Evolutionary conservation across 2,329 filamentous ascomycete species (phyloP).

Genomic region (Ophiostoma ulmi): DNA sequence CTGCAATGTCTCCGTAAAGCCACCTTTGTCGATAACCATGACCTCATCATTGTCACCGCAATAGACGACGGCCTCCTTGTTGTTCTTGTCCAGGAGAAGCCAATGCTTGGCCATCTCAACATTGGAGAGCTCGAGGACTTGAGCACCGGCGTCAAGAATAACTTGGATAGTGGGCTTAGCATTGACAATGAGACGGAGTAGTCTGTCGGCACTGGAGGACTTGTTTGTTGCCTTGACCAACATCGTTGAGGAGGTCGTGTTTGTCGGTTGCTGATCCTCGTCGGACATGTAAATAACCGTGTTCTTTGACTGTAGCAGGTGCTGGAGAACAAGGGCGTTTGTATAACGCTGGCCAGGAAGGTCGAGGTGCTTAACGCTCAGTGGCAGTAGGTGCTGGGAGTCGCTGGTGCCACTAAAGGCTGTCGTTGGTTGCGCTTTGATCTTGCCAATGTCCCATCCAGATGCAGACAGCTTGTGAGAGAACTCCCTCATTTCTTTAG

Average conservation of each 20-base stretch:
- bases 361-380: constrained; percentile 53
- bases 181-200: constrained; percentile 43
- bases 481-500: constrained; percentile 59
- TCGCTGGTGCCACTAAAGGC: constrained; percentile 71
- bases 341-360: constrained; percentile 54
- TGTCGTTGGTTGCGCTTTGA: constrained; percentile 47
- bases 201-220: constrained; percentile 35
- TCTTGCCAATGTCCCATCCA: constrained; percentile 59
- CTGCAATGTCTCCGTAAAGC: constrained; percentile 45
- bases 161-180: constrained; percentile 47
- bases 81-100: constrained; percentile 39
- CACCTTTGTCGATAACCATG: constrained; percentile 47
- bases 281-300: constrained; percentile 32
- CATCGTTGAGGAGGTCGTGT: not conserved
- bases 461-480: constrained; percentile 58
- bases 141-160: constrained; percentile 66
- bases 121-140: constrained; percentile 61
- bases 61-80: constrained; percentile 48
- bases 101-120: constrained; percentile 48
- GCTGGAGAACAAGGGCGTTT: constrained; percentile 59
- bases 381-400: constrained; percentile 52
- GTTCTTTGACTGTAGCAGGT: constrained; percentile 54
- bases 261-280: not conserved
- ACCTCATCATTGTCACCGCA: constrained; percentile 53
- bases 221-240: too few relatives aligned